A percentile compares a stretch with the other conserved stretches of the same genome.
Evolutionary conservation across 495 filamentous ascomycete species (phyloP).

Genomic region (Hypoxylon cercidicola): DNA sequence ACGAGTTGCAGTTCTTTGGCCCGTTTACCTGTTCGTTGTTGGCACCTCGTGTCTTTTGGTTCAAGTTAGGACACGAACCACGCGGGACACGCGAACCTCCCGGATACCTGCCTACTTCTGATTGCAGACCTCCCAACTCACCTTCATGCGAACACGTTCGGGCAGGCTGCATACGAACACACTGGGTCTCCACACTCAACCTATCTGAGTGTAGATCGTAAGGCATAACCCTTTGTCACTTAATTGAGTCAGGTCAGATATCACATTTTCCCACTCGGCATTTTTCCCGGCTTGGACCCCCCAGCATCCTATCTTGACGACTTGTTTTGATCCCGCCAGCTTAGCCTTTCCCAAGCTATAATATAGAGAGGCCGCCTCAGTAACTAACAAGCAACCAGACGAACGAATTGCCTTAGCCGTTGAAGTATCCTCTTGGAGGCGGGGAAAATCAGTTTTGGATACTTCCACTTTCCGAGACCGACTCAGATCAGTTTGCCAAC

Average conservation of each 20-base stretch:
- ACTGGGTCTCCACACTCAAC: slow-evolving; percentile 44
- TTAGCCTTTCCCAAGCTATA: background rate
- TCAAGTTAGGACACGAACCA: slow-evolving; percentile 45
- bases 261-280: slow-evolving; percentile 19
- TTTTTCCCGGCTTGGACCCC: background rate
- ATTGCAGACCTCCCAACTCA: slow-evolving; percentile 53
- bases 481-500: slow-evolving; percentile 50
- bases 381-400: slow-evolving; percentile 26
- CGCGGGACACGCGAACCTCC: slow-evolving; percentile 45
- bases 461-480: slow-evolving; percentile 49
- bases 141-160: slow-evolving; percentile 61
- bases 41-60: slow-evolving; percentile 38
- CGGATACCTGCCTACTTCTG: slow-evolving; percentile 53
- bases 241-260: slow-evolving; percentile 13
- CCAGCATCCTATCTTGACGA: slow-evolving; percentile 5
- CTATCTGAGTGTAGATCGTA: slow-evolving; percentile 36
- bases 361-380: slow-evolving; percentile 5
- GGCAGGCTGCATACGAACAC: slow-evolving; percentile 60
- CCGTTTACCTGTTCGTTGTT: slow-evolving; percentile 40
- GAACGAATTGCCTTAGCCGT: slow-evolving; percentile 25
- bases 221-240: slow-evolving; percentile 32
- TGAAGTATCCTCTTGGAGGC: slow-evolving; percentile 38
- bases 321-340: background rate
- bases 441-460: slow-evolving; percentile 41
- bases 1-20: slow-evolving; percentile 41